phyloP scores from a whole-genome alignment of 768 basidiomycete genomes.

The Stropharia rugosoannulata region DNA sequence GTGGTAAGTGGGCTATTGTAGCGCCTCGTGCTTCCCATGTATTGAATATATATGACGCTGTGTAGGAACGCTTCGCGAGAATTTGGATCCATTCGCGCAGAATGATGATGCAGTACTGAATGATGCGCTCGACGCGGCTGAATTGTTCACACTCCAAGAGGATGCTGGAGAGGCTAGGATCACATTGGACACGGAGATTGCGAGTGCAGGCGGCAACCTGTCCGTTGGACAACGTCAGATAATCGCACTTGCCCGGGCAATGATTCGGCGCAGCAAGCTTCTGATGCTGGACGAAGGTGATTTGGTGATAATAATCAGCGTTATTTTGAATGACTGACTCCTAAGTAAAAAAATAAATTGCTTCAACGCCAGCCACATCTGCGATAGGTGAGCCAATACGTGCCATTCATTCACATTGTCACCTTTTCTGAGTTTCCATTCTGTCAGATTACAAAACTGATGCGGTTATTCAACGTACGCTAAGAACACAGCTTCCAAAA shows the following conservation, averaged over 20 bases:
- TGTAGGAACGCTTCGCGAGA: conserved; percentile 55
- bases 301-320: conserved; percentile 21
- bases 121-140: conserved; percentile 38
- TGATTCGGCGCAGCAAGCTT: conserved; percentile 54
- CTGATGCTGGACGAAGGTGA: conserved; percentile 56
- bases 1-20: no score
- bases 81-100: conserved; percentile 62
- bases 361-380: conserved; percentile 34
- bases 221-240: conserved; percentile 76
- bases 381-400: conserved; percentile 38
- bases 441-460: conserved; percentile 57
- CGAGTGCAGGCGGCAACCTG: conserved; percentile 66
- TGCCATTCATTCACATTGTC: neutral
- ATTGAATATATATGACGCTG: neutral
- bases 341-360: neutral
- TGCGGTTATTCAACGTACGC: conserved; percentile 64
- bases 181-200: conserved; percentile 43
- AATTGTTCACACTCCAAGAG: conserved; percentile 34
- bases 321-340: conserved; percentile 11
- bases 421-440: neutral
- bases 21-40: neutral
- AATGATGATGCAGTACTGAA: conserved; percentile 47
- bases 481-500: conserved; percentile 58
- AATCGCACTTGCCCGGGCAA: conserved; percentile 62
- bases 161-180: conserved; percentile 47